These are phyloP conservation scores for Flammula alnicola DNA, from an alignment of 1,284 basidiomycete genomes.

Conservation along the genomic window DNA sequence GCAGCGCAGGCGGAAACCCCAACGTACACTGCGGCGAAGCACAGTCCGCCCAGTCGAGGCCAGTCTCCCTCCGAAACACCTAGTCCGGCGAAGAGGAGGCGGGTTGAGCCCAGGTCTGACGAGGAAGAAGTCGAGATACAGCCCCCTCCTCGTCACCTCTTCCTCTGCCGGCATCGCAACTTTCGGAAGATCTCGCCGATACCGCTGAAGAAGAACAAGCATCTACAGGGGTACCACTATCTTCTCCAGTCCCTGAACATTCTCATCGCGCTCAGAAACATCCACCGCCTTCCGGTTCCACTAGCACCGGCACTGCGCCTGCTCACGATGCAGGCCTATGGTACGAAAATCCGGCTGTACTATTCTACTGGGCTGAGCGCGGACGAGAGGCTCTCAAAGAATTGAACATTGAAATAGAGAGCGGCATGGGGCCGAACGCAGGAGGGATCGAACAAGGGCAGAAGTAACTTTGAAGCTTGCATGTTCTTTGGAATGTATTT, in stretches of 20 bases:
- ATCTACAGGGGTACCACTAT: conserved; percentile 20
- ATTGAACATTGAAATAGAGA: conserved; percentile 51
- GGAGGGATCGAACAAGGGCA: background rate
- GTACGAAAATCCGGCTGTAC: conserved; percentile 53
- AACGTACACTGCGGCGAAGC: background rate
- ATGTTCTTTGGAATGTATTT: background rate
- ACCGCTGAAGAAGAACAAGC: conserved; percentile 10
- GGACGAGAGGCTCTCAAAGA: conserved; percentile 53
- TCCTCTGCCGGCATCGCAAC: background rate
- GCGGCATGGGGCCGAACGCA: conserved; percentile 14
- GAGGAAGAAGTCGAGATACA: background rate
- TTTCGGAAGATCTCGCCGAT: background rate
- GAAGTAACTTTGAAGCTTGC: background rate
- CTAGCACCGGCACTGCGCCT: background rate
- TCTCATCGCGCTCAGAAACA: background rate
- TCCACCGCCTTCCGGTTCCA: too few species aligned
- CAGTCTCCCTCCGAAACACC: background rate
- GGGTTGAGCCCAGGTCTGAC: too few species aligned
- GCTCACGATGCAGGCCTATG: conserved; percentile 43
- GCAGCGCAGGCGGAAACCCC: too few species aligned
- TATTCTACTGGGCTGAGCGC: conserved; percentile 54
- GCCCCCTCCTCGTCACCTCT: background rate
- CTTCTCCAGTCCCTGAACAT: background rate
- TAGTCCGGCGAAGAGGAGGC: background rate
- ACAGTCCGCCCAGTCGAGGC: conserved; percentile 4